Conservation (phyloP, 2,329 filamentous ascomycete genomes). For the Pseudogymnoascus sp. region DNA sequence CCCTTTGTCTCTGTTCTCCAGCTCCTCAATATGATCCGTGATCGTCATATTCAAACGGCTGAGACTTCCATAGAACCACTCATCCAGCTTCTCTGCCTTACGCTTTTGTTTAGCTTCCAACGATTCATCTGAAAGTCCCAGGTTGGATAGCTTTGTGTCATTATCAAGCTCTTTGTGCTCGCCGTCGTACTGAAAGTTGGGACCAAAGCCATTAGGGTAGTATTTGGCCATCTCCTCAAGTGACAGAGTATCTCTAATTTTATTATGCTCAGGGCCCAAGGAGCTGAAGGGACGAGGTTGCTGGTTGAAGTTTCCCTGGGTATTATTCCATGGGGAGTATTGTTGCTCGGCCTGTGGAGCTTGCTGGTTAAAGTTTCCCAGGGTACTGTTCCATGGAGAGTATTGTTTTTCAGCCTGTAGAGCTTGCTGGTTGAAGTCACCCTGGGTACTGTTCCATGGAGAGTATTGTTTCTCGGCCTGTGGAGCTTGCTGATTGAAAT, state of each 20-base stretch:
- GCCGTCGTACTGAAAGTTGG: slow-evolving; percentile 15
- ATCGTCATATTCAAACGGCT: slow-evolving; percentile 21
- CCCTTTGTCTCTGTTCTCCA: slow-evolving; percentile 12
- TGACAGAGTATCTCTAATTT: slow-evolving; percentile 23
- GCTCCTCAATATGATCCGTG: slow-evolving; percentile 20
- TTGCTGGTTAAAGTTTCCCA: not conserved
- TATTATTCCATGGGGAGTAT: not conserved
- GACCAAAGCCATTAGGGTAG: slow-evolving; percentile 23
- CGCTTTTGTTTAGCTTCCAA: slow-evolving; percentile 11
- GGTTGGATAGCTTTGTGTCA: slow-evolving; percentile 4
- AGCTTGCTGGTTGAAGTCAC: not conserved
- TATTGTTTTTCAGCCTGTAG: not conserved
- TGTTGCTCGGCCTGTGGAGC: not conserved
- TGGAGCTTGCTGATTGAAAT: not conserved
- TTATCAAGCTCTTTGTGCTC: slow-evolving; percentile 14
- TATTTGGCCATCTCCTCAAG: slow-evolving; percentile 19
- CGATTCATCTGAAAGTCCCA: not conserved
- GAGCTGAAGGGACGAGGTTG: slow-evolving; percentile 8
- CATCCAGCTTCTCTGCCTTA: slow-evolving; percentile 17
- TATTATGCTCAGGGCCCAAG: not conserved
- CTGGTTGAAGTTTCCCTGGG: not conserved
- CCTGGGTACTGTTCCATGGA: not conserved
- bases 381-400: not conserved
- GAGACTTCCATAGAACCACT: slow-evolving; percentile 26
- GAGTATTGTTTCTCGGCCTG: not conserved